These are phyloP conservation scores for Petrea volubilis DNA, from an alignment of 257 asterid species.

Conservation along the genomic window DNA sequence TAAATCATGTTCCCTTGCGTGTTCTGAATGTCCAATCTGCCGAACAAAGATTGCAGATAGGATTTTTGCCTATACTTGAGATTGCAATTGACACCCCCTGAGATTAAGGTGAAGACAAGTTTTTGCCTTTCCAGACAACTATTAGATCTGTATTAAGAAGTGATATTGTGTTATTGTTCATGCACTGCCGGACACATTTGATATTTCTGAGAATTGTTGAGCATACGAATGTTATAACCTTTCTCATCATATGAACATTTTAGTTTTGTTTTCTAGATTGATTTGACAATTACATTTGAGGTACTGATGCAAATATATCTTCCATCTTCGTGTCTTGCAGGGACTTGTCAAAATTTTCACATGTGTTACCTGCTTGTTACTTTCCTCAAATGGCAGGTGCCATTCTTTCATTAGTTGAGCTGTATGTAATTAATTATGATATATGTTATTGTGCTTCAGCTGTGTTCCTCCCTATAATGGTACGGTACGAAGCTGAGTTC, in stretches of 20 bases:
- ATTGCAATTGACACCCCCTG: slow-evolving; percentile 20
- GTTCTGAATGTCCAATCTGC: slow-evolving; percentile 89
- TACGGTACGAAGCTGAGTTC: slow-evolving; percentile 23
- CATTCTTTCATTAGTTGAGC: slow-evolving; percentile 57
- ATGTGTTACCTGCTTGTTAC: slow-evolving; percentile 36
- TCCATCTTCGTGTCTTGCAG: slow-evolving; percentile 35
- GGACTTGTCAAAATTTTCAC: slow-evolving; percentile 27
- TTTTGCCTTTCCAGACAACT: not conserved
- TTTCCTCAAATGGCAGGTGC: slow-evolving; percentile 40
- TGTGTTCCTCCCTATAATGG: slow-evolving; percentile 30
- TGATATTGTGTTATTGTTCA: too few relatives aligned
- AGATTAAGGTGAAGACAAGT: slow-evolving; percentile 30
- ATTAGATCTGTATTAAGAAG: not conserved
- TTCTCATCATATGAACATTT: not conserved
- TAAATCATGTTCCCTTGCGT: slow-evolving; percentile 93
- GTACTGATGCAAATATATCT: not conserved
- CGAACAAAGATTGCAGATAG: slow-evolving; percentile 74
- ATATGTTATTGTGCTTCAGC: slow-evolving; percentile 25
- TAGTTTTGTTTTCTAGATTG: not conserved
- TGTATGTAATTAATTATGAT: slow-evolving; percentile 51
- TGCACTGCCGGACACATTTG: too few relatives aligned
- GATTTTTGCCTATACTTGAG: slow-evolving; percentile 77
- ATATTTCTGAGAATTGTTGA: not conserved
- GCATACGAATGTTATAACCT: not conserved
- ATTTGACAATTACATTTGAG: not conserved